Evolutionary conservation across 306 rosid genomes (phyloP), one percentile per base, ranked within the genome.

Genomic region (Dalbergia cultrata): DNA sequence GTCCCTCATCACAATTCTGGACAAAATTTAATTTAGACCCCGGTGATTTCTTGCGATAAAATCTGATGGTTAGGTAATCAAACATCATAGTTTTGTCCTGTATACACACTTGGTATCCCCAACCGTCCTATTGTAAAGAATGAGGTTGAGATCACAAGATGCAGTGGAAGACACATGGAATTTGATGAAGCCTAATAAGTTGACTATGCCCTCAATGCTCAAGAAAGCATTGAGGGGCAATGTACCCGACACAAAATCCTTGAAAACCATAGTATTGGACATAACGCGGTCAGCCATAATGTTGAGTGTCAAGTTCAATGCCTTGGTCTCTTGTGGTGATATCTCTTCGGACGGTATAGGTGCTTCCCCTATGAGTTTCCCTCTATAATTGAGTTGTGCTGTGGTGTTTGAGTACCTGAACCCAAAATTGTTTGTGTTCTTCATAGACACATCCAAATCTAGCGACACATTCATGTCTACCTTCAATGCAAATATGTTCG

Each of bases 251-350:
- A 18, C 3, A 17, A 60, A 67, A 63, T 94, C 98, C 0, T 81
- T 62, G 7, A 14, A 35, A 17, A 84, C 9, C 47, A 80, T 31
- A 22, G 88, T 6, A 58, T 39, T 75, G 13, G 72, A 71, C 34
- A 91, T 31, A 9, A 91, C 14, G 0, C 91, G 89, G 7, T 92
- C 91, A 0, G 90, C 93, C 95, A 91, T 64, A 37, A 95, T 0
- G 5, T 75, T 86, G 8, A 92, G 85, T 37, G 92, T 82, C 10
- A 90, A 3, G 65, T 87, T 84, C 70, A 92, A 18, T 17, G 22
- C 9, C 63, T 13, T 70, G 1, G 76, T 91, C 86, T 78, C 81
- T 4, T 67, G 79, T 7, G 89, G 35, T 0, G 74, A 37, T 4
- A 90, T 85, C 13, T 78, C 10, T n/a, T 81, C 93, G 22, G 80